Base-by-base conservation (phyloP, 768 basidiomycete species). In the Boletus speciosus region DNA sequence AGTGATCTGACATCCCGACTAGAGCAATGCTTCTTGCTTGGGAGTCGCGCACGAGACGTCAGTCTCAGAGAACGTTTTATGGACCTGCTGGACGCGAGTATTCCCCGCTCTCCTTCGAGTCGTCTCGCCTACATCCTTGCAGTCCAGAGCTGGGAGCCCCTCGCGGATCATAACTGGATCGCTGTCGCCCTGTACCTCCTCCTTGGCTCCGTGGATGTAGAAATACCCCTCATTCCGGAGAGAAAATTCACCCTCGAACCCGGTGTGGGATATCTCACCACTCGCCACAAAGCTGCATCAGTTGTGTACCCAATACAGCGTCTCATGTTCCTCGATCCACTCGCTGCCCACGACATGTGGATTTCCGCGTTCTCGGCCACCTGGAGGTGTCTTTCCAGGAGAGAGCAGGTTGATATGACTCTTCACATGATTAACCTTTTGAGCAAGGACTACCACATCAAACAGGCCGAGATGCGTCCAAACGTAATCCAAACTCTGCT, bases 151-250 rank as follows among this genome's bases (percentile, higher is more conserved):
- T 99, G 97, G 97, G 97, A 98, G 52, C 82, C 86, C 2, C 72
- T 99, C 19, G 84, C 90, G 3, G 93, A 96, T 56, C 83, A 90
- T 51, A 93, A 97, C 63, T 99, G 97, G 97, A 86, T 95, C 34
- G 86, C 90, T 60, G 79, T 98, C 19, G 93, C 94, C 15, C 75
- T 98, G 27, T 89, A 96, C 64, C 83, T 98, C 34, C 74, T 98
- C 9, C 80, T 98, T 16, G 90, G 92, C n/a, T 76, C 81, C n/a
- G 74, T 82, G 15, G 81, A 83, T 48, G 64, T 63, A 5, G 81
- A 81, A 38, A 49, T 63, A 31, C 62, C 65, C 52, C 74, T 70
- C 69, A 80, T 69, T 51, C 74, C 63, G 14, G 73, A 80, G 67
- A 52, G 77, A 71, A 69, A 76, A 66, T 55, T 71, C 56, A 54